Evolutionary conservation across 1,284 basidiomycete species (phyloP).

Genomic region (Irpex sp.): DNA sequence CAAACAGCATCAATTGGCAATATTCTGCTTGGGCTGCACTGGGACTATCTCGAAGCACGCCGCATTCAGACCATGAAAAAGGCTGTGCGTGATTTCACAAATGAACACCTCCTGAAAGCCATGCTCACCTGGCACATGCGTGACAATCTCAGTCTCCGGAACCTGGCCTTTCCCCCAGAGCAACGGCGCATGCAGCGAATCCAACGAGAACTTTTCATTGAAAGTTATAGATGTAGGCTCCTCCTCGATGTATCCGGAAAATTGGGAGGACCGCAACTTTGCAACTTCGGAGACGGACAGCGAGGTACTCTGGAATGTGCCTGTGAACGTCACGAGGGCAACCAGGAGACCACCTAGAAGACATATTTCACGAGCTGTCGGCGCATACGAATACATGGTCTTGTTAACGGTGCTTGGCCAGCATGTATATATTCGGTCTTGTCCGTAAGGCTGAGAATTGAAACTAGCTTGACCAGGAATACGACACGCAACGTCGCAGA

Average conservation of each 20-base stretch:
- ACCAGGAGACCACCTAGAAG: conserved; percentile 45
- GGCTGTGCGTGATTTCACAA: neutral
- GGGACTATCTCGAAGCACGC: neutral
- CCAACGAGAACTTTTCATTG: conserved; percentile 26
- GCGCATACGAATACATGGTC: conserved; percentile 27
- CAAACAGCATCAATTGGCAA: neutral
- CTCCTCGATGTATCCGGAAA: conserved; percentile 17
- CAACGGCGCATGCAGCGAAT: conserved; percentile 23
- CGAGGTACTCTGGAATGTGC: conserved; percentile 17
- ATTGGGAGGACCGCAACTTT: conserved; percentile 11
- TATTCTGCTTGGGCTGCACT: neutral
- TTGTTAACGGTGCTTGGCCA: neutral
- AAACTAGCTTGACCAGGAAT: neutral
- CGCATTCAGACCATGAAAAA: neutral
- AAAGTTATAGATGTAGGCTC: conserved; percentile 18
- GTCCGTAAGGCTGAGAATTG: neutral
- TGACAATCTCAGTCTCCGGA: conserved; percentile 55
- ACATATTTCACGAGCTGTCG: conserved; percentile 43
- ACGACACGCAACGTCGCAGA: too few relatives aligned
- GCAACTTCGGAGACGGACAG: conserved; percentile 19
- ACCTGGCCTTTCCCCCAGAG: conserved; percentile 36
- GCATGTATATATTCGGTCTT: neutral
- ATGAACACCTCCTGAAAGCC: neutral
- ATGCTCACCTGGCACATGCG: conserved; percentile 57
- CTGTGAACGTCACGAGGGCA: conserved; percentile 40